A percentile compares a stretch with the other conserved stretches of the same genome.
Conservation (phyloP, 2,329 filamentous ascomycete genomes). For the Aureobasidium pullulans region DNA sequence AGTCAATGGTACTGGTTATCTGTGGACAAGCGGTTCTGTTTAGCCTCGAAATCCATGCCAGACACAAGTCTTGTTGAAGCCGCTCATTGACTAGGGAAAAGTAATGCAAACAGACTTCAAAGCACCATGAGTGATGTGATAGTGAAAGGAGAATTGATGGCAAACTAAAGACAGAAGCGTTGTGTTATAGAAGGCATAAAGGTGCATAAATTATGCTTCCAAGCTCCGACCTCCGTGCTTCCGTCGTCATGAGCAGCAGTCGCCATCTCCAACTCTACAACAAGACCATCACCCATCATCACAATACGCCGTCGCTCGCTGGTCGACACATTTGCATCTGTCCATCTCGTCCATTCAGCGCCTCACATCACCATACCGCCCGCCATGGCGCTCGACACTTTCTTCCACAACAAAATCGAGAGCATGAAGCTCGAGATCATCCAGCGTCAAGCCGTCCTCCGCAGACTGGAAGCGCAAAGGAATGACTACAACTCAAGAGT, state of each 20-base stretch:
- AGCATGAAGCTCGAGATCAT: conserved; percentile 99
- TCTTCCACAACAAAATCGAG: conserved; percentile 99
- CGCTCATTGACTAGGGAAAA: too few relatives aligned
- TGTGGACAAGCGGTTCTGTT: too few relatives aligned
- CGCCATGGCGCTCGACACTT: conserved; percentile 97
- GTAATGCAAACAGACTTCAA: too few relatives aligned
- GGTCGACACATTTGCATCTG: background rate
- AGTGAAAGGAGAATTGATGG: background rate
- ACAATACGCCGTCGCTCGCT: conserved; percentile 5
- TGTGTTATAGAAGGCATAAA: background rate
- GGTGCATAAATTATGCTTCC: background rate
- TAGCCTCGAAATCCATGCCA: too few relatives aligned
- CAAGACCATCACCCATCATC: conserved; percentile 3
- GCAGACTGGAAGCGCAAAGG: conserved; percentile 90
- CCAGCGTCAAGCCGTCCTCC: conserved; percentile 90
- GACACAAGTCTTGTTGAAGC: too few relatives aligned
- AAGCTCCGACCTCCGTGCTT: background rate
- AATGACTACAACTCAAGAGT: conserved; percentile 99
- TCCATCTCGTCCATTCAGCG: background rate
- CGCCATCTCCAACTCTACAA: background rate
- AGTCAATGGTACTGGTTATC: too few relatives aligned
- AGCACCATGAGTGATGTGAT: background rate
- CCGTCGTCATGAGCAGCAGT: conserved; percentile 3
- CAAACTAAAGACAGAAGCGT: background rate
- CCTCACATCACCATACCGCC: conserved; percentile 13